Conservation (phyloP, 1,284 basidiomycete species). For the Inonotus obliquus region DNA sequence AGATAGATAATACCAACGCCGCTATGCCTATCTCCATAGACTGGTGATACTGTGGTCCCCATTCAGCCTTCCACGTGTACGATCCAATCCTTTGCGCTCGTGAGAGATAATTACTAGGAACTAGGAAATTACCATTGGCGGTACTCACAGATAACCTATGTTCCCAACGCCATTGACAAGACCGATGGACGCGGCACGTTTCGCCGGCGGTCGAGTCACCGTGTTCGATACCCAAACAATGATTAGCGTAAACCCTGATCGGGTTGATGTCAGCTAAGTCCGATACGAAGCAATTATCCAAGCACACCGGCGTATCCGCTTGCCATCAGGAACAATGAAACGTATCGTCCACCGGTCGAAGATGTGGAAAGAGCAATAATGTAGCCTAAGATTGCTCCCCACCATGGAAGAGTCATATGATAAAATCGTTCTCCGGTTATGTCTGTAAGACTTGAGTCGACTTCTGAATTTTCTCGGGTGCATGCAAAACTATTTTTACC, state of each 20-base stretch:
- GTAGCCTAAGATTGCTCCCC: slow-evolving; percentile 23
- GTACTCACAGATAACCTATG: slow-evolving; percentile 18
- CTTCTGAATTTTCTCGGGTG: slow-evolving; percentile 27
- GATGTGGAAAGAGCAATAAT: slow-evolving; percentile 25
- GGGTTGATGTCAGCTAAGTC: slow-evolving; percentile 1
- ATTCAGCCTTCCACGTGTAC: slow-evolving; percentile 23
- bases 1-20: slow-evolving; percentile 10
- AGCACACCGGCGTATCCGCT: slow-evolving; percentile 19
- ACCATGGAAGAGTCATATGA: slow-evolving; percentile 27
- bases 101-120: slow-evolving; percentile 10
- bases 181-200: slow-evolving; percentile 25
- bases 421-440: slow-evolving; percentile 27
- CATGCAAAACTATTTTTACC: slow-evolving; percentile 21
- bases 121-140: neutral
- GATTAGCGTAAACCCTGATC: slow-evolving; percentile 43
- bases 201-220: slow-evolving; percentile 27
- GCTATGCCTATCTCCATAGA: slow-evolving; percentile 21
- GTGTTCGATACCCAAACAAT: slow-evolving; percentile 24
- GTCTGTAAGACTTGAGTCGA: slow-evolving; percentile 14
- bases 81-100: slow-evolving; percentile 17
- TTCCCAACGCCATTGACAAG: slow-evolving; percentile 23
- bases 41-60: slow-evolving; percentile 22
- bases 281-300: too few species aligned
- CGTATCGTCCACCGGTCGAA: slow-evolving; percentile 24
- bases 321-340: slow-evolving; percentile 26